These are phyloP conservation scores for Phellinidium pouzarii DNA, from an alignment of 1,284 basidiomycete species.

Conservation along the genomic window DNA sequence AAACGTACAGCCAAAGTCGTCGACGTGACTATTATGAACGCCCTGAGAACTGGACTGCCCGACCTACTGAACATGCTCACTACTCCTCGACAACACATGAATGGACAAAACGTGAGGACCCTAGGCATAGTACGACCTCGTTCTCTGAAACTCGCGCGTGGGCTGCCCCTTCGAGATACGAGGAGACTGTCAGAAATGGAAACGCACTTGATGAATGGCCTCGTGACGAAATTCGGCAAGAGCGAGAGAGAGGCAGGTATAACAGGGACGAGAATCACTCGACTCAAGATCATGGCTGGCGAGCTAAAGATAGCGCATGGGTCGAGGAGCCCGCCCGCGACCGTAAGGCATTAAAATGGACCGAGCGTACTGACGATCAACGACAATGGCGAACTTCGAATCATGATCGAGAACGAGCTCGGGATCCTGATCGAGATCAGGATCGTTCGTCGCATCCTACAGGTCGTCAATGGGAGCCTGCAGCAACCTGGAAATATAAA, in stretches of 20 bases:
- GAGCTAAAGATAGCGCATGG: constrained; percentile 8
- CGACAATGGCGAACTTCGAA: constrained; percentile 9
- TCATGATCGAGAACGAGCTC: constrained; percentile 11
- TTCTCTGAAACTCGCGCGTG: constrained; percentile 39
- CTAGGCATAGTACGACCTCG: constrained; percentile 33
- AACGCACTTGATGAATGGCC: constrained; percentile 37
- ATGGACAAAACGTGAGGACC: constrained; percentile 43
- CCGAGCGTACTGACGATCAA: constrained; percentile 5
- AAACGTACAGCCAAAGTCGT: constrained; percentile 41
- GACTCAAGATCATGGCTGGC: not conserved
- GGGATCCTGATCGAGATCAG: constrained; percentile 7
- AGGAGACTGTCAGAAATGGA: constrained; percentile 20
- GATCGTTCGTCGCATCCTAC: constrained; percentile 3
- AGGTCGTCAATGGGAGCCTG: constrained; percentile 50
- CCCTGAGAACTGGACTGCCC: constrained; percentile 37
- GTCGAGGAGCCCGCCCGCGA: constrained; percentile 6
- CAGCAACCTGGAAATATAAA: constrained; percentile 48
- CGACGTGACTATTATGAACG: constrained; percentile 43
- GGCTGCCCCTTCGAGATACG: constrained; percentile 24
- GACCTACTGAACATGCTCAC: constrained; percentile 31
- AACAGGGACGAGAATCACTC: constrained; percentile 1
- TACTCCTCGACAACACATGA: constrained; percentile 33
- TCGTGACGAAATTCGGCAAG: constrained; percentile 32
- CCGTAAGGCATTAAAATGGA: constrained; percentile 6
- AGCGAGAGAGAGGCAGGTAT: constrained; percentile 8